Evolutionary conservation across 139 green algal genomes (phyloP).

Genomic region (Axilococcus clingmanii): DNA sequence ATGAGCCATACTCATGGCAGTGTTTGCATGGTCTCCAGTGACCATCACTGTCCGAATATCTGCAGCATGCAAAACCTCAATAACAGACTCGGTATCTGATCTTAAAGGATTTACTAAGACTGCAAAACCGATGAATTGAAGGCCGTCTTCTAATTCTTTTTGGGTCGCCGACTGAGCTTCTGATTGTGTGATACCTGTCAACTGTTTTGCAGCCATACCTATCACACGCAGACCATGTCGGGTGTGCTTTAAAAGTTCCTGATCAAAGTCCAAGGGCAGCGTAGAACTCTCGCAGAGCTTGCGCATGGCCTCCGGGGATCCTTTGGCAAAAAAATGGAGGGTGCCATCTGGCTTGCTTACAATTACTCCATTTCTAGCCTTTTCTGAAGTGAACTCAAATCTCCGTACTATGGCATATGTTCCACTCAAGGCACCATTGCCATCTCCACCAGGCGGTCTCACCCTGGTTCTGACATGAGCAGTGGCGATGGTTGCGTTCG

Average conservation of each 20-base stretch:
- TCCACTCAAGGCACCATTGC: not conserved
- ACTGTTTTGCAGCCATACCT: slow-evolving; percentile 58
- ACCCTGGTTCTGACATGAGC: slow-evolving; percentile 35
- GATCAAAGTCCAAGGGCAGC: slow-evolving; percentile 49
- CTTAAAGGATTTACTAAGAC: slow-evolving; percentile 82
- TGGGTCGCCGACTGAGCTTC: slow-evolving; percentile 29
- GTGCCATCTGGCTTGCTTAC: slow-evolving; percentile 25
- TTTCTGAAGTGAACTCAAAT: slow-evolving; percentile 52
- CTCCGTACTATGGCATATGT: slow-evolving; percentile 34
- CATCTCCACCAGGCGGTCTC: slow-evolving; percentile 18
- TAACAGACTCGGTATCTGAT: slow-evolving; percentile 52
- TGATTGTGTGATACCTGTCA: slow-evolving; percentile 33
- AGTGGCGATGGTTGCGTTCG: slow-evolving; percentile 17
- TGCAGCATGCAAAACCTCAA: slow-evolving; percentile 47
- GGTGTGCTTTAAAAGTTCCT: slow-evolving; percentile 38
- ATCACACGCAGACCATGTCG: slow-evolving; percentile 74
- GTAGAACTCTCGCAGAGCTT: slow-evolving; percentile 21
- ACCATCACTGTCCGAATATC: slow-evolving; percentile 89
- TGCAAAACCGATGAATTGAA: slow-evolving; percentile 70
- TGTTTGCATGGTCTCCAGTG: slow-evolving; percentile 78
- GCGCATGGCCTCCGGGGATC: slow-evolving; percentile 47
- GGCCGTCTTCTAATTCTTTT: slow-evolving; percentile 45
- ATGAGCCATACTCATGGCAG: slow-evolving; percentile 61
- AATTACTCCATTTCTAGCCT: slow-evolving; percentile 54
- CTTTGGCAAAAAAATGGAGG: slow-evolving; percentile 37